phyloP scores from a whole-genome alignment of 768 basidiomycete genomes.

The Myochromella boudieri region DNA sequence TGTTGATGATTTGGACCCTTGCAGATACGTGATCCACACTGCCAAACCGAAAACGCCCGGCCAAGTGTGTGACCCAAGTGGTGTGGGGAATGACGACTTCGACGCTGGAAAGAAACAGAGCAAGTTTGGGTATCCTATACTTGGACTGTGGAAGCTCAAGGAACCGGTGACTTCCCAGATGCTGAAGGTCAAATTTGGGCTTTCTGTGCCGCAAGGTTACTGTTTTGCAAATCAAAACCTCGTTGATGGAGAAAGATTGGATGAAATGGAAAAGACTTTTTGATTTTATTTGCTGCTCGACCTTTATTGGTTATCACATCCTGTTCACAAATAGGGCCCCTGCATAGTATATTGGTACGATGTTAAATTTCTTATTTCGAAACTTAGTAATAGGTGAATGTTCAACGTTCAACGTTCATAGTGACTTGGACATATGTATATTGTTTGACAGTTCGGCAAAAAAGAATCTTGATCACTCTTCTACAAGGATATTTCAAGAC shows the following conservation, averaged over 20 bases:
- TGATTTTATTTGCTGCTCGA: slow-evolving; percentile 8
- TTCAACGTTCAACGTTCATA: no score
- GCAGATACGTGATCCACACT: slow-evolving; percentile 27
- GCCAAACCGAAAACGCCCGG: slow-evolving; percentile 28
- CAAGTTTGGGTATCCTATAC: slow-evolving; percentile 30
- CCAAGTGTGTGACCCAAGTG: slow-evolving; percentile 28
- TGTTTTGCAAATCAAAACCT: slow-evolving; percentile 26
- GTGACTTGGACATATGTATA: no score
- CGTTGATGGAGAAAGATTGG: slow-evolving; percentile 21
- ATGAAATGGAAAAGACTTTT: slow-evolving; percentile 26
- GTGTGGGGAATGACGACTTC: slow-evolving; percentile 36
- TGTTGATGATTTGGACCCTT: neutral
- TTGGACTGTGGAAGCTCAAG: slow-evolving; percentile 25
- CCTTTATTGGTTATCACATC: neutral
- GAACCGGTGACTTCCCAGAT: slow-evolving; percentile 17
- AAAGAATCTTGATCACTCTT: no score
- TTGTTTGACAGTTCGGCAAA: no score
- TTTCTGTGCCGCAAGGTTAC: slow-evolving; percentile 23
- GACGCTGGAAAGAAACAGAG: slow-evolving; percentile 28
- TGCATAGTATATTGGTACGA: no score
- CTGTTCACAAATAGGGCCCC: neutral
- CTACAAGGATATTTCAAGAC: no score
- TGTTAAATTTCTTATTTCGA: no score
- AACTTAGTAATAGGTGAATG: no score
- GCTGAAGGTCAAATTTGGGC: slow-evolving; percentile 23